Conservation (phyloP, 305 asterid species). For the Plantago rigida region DNA sequence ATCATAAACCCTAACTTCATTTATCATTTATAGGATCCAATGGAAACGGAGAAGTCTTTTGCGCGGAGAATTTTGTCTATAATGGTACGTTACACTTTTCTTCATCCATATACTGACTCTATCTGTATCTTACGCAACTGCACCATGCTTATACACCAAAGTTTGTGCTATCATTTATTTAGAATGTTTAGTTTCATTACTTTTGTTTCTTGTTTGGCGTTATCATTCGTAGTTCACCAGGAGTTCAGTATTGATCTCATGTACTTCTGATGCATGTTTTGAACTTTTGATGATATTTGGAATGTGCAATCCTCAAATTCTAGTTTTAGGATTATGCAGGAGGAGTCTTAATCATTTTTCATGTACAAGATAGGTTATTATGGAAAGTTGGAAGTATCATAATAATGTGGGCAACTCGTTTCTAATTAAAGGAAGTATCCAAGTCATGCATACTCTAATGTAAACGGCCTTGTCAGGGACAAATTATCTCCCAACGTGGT, state of each 20-base stretch:
- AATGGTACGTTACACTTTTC: conserved; percentile 51
- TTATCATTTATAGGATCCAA: conserved; percentile 63
- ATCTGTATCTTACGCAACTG: conserved; percentile 8
- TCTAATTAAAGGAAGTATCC: too few species aligned
- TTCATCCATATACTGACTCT: conserved; percentile 10
- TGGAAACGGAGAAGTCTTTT: conserved; percentile 78
- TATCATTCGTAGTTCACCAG: background rate
- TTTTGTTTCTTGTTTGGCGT: background rate
- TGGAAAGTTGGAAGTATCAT: too few species aligned
- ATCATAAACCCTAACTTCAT: conserved; percentile 26
- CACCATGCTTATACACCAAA: background rate
- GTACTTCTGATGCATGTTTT: conserved; percentile 4
- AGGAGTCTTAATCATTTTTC: background rate
- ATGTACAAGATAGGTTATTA: too few species aligned
- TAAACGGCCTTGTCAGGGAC: too few species aligned
- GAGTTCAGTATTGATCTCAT: background rate
- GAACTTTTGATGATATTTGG: conserved; percentile 2
- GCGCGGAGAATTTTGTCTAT: conserved; percentile 76
- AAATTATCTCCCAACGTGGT: too few species aligned
- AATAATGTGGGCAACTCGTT: too few species aligned
- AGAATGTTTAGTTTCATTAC: conserved; percentile 3
- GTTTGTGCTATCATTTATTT: conserved; percentile 12
- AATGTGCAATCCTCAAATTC: conserved; percentile 8
- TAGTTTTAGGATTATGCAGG: conserved; percentile 14
- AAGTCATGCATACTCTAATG: too few species aligned